These are phyloP conservation scores for Fistulifera pelliculosa DNA, from an alignment of 108 stramenopile species.

Conservation along the genomic window DNA sequence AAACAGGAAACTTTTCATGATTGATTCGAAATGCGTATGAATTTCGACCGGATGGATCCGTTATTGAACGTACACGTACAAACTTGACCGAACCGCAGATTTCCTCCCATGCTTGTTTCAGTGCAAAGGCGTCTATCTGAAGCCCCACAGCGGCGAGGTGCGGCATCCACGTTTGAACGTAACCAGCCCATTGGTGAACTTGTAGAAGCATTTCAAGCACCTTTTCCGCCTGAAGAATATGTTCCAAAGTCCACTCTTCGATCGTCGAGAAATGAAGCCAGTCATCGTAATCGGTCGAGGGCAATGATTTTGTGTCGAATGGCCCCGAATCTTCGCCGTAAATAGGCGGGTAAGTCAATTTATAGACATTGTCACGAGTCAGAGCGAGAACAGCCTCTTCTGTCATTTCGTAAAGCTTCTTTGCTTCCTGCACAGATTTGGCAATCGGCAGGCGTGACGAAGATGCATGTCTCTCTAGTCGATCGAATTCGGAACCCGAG, in stretches of 20 bases:
- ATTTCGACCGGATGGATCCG: slow-evolving; percentile 11
- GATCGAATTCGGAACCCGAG: not conserved
- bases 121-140: slow-evolving; percentile 12
- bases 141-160: slow-evolving; percentile 27
- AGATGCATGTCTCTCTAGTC: not conserved
- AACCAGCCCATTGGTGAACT: slow-evolving; percentile 42
- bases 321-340: slow-evolving; percentile 36
- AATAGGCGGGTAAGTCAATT: slow-evolving; percentile 42
- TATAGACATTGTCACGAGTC: not conserved
- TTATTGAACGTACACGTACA: slow-evolving; percentile 17
- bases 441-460: slow-evolving; percentile 26
- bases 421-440: slow-evolving; percentile 35
- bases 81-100: slow-evolving; percentile 39
- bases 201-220: slow-evolving; percentile 40
- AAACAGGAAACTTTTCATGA: slow-evolving; percentile 36
- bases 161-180: slow-evolving; percentile 22
- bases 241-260: slow-evolving; percentile 38
- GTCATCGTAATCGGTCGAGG: slow-evolving; percentile 69
- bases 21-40: slow-evolving; percentile 47
- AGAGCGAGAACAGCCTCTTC: slow-evolving; percentile 34
- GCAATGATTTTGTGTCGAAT: slow-evolving; percentile 21
- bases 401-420: slow-evolving; percentile 42
- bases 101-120: slow-evolving; percentile 18
- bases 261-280: slow-evolving; percentile 41
- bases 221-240: slow-evolving; percentile 66